Evolutionary conservation across 108 stramenopile genomes (phyloP).

Genomic region (Fragilaria radians): DNA sequence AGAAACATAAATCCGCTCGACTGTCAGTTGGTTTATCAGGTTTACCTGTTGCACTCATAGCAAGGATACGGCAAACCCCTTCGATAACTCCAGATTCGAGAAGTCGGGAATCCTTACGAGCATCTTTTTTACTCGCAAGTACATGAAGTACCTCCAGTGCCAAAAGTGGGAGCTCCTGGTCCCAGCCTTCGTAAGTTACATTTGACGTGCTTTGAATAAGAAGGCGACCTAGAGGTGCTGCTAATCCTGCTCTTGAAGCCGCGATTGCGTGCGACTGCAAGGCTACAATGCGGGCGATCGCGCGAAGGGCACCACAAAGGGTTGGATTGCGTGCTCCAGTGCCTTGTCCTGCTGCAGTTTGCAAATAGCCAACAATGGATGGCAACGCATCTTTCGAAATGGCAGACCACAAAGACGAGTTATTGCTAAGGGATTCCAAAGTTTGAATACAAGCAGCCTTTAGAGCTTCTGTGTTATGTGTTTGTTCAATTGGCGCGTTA

Average conservation of each 20-base stretch:
- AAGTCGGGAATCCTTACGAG: constrained; percentile 3
- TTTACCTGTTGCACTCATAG: constrained; percentile 13
- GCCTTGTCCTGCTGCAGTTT: constrained; percentile 13
- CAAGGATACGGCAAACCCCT: constrained; percentile 29
- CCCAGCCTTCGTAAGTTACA: background rate
- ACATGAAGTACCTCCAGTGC: constrained; percentile 51
- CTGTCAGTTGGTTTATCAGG: constrained; percentile 19
- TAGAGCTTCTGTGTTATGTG: constrained; percentile 36
- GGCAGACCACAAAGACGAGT: constrained; percentile 57
- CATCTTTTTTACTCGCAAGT: constrained; percentile 18
- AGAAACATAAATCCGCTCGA: constrained; percentile 19
- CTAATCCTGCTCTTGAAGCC: constrained; percentile 46
- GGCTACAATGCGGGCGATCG: constrained; percentile 44
- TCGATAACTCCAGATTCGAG: constrained; percentile 16
- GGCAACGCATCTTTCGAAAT: constrained; percentile 59
- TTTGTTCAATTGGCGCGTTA: constrained; percentile 28
- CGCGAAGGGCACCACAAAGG: constrained; percentile 45
- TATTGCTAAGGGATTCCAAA: constrained; percentile 61
- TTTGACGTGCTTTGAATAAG: background rate
- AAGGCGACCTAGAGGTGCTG: constrained; percentile 19
- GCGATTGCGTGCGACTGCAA: constrained; percentile 59
- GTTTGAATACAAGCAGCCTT: constrained; percentile 62
- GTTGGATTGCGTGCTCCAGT: constrained; percentile 9
- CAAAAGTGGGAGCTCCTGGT: constrained; percentile 25
- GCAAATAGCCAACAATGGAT: constrained; percentile 46